A percentile compares a stretch with the other conserved stretches of the same genome.
These are phyloP conservation scores for Syncephalis plumigaleata DNA, from an alignment of 371 early-diverging fungal species.

Conservation along the genomic window DNA sequence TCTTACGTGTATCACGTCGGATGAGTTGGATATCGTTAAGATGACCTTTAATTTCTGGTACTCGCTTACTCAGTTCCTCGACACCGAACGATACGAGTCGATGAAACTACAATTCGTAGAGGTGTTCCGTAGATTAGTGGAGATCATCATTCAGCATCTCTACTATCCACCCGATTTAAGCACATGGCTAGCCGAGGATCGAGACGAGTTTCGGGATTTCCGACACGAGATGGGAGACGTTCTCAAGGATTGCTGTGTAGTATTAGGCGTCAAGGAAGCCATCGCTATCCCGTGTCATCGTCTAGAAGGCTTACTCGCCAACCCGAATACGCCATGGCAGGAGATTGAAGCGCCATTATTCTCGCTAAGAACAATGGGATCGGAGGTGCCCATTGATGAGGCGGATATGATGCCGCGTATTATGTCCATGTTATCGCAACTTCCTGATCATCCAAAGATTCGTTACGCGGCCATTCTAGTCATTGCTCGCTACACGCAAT, in stretches of 20 bases:
- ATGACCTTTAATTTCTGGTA: conserved; percentile 83
- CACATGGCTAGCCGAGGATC: conserved; percentile 61
- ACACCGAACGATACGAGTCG: conserved; percentile 20
- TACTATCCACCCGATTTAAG: conserved; percentile 56
- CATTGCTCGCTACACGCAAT: conserved; percentile 83
- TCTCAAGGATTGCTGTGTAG: conserved; percentile 81
- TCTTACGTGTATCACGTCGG: conserved; percentile 42
- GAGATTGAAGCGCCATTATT: conserved; percentile 87
- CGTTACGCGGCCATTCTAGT: conserved; percentile 90
- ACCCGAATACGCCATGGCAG: conserved; percentile 55
- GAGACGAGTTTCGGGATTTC: conserved; percentile 89
- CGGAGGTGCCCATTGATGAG: conserved; percentile 52
- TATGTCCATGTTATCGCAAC: conserved; percentile 64
- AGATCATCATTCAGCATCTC: conserved; percentile 65
- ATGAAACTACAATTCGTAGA: conserved; percentile 25
- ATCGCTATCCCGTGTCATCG: conserved; percentile 43
- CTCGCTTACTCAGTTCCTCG: conserved; percentile 43
- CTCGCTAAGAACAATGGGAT: conserved; percentile 81
- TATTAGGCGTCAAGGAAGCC: conserved; percentile 59
- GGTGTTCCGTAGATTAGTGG: conserved; percentile 55
- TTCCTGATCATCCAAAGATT: conserved; percentile 81
- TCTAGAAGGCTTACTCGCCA: conserved; percentile 15
- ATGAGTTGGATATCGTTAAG: conserved; percentile 48
- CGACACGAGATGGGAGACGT: conserved; percentile 92
- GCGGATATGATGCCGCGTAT: conserved; percentile 66